phyloP scores from a whole-genome alignment of 2,329 filamentous ascomycete genomes.

The Colletotrichum sp. region DNA sequence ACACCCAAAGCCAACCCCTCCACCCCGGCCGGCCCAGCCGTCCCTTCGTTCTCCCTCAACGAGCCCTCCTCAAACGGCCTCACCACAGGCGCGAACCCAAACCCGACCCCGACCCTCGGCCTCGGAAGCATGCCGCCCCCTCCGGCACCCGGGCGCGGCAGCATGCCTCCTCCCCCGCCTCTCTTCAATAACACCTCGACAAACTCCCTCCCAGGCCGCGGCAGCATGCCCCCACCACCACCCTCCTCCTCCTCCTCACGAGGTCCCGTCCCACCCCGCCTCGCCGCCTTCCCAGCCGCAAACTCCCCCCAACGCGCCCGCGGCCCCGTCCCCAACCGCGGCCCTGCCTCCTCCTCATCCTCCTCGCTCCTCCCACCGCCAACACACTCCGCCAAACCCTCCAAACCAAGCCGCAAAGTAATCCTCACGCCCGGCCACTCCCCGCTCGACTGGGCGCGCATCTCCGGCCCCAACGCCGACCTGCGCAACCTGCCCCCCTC shows the following conservation, averaged over 20 bases:
- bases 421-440: constrained; percentile 89
- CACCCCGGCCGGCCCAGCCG: constrained; percentile 25
- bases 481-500: constrained; percentile 66
- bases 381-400: constrained; percentile 55
- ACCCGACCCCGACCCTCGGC: constrained; percentile 1
- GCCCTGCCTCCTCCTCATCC: constrained; percentile 30
- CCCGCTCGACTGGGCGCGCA: constrained; percentile 92
- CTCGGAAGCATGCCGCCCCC: constrained; percentile 19
- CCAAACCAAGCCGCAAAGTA: constrained; percentile 72
- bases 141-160: constrained; percentile 20
- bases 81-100: constrained; percentile 24
- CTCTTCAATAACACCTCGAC: background rate
- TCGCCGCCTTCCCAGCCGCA: constrained; percentile 22
- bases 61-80: constrained; percentile 14
- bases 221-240: constrained; percentile 37
- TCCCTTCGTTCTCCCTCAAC: constrained; percentile 53
- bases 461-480: constrained; percentile 68
- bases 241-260: constrained; percentile 30
- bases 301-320: constrained; percentile 28
- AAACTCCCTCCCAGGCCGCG: background rate
- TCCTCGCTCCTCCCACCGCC: constrained; percentile 60
- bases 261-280: constrained; percentile 18
- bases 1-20: constrained; percentile 55
- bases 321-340: constrained; percentile 38
- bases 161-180: constrained; percentile 18